phyloP scores from a whole-genome alignment of 345 rosid species.

The Toxicodendron radicans region DNA sequence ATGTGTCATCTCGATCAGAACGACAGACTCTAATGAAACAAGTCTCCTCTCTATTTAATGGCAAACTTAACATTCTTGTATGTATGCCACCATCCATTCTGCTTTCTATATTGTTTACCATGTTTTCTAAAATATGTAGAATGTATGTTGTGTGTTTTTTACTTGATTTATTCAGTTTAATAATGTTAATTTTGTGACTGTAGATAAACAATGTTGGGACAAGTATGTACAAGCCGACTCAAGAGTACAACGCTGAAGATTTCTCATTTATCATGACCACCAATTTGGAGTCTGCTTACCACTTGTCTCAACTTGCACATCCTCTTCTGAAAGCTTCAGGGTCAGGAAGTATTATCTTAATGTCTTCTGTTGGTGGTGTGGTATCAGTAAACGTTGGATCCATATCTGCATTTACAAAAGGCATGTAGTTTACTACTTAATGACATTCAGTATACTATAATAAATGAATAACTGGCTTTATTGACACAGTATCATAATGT shows the following conservation, averaged over 20 bases:
- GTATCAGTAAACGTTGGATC: conserved; percentile 26
- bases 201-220: conserved; percentile 61
- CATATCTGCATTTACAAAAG: conserved; percentile 43
- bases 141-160: no score
- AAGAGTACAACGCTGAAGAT: conserved; percentile 41
- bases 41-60: conserved; percentile 27
- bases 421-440: neutral
- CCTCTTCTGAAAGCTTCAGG: conserved; percentile 57
- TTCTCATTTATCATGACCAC: conserved; percentile 30
- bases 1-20: conserved; percentile 35
- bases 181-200: neutral
- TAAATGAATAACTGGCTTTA: conserved; percentile 15
- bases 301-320: conserved; percentile 55
- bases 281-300: conserved; percentile 54
- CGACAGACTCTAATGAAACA: conserved; percentile 33
- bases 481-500: neutral
- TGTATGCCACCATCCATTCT: neutral
- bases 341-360: conserved; percentile 48
- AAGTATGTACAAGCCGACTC: conserved; percentile 31
- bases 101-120: no score
- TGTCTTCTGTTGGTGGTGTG: conserved; percentile 47
- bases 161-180: no score
- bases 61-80: conserved; percentile 45
- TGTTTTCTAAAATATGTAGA: no score
- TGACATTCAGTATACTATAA: no score